phyloP scores from a whole-genome alignment of 208 protist genomes.

The Balamuthia mandrillaris region DNA sequence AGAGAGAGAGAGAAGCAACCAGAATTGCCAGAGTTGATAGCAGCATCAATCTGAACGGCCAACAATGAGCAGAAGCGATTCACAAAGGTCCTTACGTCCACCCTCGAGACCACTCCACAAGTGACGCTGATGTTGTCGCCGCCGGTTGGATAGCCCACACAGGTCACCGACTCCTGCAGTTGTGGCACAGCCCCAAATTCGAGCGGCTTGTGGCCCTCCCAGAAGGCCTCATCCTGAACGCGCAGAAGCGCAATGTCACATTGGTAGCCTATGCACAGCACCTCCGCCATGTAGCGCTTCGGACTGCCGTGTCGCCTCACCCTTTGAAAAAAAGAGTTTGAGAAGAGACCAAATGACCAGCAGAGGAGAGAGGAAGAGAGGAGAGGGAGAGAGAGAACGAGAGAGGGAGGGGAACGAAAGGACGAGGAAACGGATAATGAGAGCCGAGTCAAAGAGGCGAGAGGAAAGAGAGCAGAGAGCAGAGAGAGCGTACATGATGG shows the following conservation, averaged over 20 bases:
- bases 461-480: neutral
- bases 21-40: conserved; percentile 57
- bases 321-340: neutral
- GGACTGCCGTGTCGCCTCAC: conserved; percentile 38
- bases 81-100: conserved; percentile 32
- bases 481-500: neutral
- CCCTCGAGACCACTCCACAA: conserved; percentile 17
- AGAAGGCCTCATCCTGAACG: conserved; percentile 44
- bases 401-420: neutral
- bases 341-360: too few relatives aligned
- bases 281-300: conserved; percentile 6
- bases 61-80: conserved; percentile 46
- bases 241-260: conserved; percentile 45
- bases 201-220: conserved; percentile 11
- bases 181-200: conserved; percentile 37
- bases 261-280: conserved; percentile 35
- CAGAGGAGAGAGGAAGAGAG: too few relatives aligned
- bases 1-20: conserved; percentile 45
- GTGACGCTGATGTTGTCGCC: conserved; percentile 40
- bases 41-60: conserved; percentile 57
- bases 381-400: too few relatives aligned
- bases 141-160: conserved; percentile 17
- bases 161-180: conserved; percentile 37
- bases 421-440: neutral
- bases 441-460: neutral